These are phyloP conservation scores for Leucocoprinus leucothites DNA, from an alignment of 768 basidiomycete species.

Conservation along the genomic window DNA sequence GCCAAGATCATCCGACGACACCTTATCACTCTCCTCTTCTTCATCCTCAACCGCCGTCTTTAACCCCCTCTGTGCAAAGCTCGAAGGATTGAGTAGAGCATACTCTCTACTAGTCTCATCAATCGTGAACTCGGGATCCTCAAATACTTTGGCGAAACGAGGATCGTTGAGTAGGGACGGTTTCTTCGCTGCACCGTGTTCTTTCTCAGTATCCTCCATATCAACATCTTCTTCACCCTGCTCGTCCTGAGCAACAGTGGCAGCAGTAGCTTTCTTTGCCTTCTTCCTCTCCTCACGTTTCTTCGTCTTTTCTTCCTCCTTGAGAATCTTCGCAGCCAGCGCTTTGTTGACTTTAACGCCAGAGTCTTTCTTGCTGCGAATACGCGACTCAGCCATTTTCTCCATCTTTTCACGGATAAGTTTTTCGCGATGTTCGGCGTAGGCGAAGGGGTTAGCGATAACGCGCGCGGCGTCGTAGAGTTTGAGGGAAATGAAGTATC, in stretches of 20 bases:
- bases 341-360: slow-evolving; percentile 74
- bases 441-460: slow-evolving; percentile 95
- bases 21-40: slow-evolving; percentile 80
- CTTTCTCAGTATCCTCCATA: slow-evolving; percentile 24
- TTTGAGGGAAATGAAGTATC: slow-evolving; percentile 95
- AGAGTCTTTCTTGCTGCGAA: slow-evolving; percentile 73
- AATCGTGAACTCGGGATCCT: slow-evolving; percentile 88
- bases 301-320: slow-evolving; percentile 58
- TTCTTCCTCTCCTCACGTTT: slow-evolving; percentile 55
- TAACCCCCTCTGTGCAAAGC: slow-evolving; percentile 51
- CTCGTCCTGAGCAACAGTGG: slow-evolving; percentile 12
- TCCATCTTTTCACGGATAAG: slow-evolving; percentile 87
- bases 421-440: slow-evolving; percentile 90
- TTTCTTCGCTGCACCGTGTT: slow-evolving; percentile 31
- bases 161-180: slow-evolving; percentile 73
- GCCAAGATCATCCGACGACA: slow-evolving; percentile 55
- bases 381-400: slow-evolving; percentile 89
- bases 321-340: slow-evolving; percentile 80
- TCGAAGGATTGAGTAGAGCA: slow-evolving; percentile 89
- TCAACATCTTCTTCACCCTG: slow-evolving; percentile 35
- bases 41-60: slow-evolving; percentile 84
- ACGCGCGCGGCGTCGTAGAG: slow-evolving; percentile 94
- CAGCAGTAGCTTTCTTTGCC: slow-evolving; percentile 31
- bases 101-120: slow-evolving; percentile 88
- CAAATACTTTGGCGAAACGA: slow-evolving; percentile 88